phyloP scores from a whole-genome alignment of 345 rosid genomes.

The Eucalyptus cloeziana region DNA sequence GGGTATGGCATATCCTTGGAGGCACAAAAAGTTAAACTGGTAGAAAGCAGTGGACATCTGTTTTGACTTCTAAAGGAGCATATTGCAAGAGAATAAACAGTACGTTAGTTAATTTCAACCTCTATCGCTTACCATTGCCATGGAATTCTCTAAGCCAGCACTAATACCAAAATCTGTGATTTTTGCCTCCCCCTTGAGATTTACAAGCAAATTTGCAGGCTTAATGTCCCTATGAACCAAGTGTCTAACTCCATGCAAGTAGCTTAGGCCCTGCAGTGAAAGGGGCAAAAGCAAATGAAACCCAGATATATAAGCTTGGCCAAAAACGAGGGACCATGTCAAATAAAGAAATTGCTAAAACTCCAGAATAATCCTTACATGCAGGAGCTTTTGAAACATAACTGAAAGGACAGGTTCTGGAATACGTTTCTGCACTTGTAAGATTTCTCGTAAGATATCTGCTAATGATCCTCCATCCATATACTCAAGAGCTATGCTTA shows the following conservation, averaged over 20 bases:
- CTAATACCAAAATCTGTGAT: slow-evolving; percentile 96
- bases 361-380: slow-evolving; percentile 17
- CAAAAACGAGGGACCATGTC: background rate
- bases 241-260: slow-evolving; percentile 85
- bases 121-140: slow-evolving; percentile 74
- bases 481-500: slow-evolving; percentile 93
- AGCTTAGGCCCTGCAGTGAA: slow-evolving; percentile 52
- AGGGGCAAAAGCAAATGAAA: background rate
- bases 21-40: background rate
- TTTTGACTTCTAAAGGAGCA: background rate
- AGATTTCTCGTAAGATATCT: slow-evolving; percentile 63
- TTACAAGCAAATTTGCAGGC: slow-evolving; percentile 92
- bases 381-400: slow-evolving; percentile 81
- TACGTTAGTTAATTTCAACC: background rate
- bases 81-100: background rate
- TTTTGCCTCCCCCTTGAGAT: slow-evolving; percentile 93
- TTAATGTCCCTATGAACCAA: slow-evolving; percentile 96
- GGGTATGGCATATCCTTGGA: background rate
- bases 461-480: slow-evolving; percentile 98
- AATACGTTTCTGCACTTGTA: slow-evolving; percentile 40
- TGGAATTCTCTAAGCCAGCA: slow-evolving; percentile 89
- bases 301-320: background rate
- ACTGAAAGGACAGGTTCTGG: slow-evolving; percentile 87
- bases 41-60: background rate
- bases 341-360: background rate